These are phyloP conservation scores for Volvariella volvacea DNA, from an alignment of 1,284 basidiomycete species.

Conservation along the genomic window DNA sequence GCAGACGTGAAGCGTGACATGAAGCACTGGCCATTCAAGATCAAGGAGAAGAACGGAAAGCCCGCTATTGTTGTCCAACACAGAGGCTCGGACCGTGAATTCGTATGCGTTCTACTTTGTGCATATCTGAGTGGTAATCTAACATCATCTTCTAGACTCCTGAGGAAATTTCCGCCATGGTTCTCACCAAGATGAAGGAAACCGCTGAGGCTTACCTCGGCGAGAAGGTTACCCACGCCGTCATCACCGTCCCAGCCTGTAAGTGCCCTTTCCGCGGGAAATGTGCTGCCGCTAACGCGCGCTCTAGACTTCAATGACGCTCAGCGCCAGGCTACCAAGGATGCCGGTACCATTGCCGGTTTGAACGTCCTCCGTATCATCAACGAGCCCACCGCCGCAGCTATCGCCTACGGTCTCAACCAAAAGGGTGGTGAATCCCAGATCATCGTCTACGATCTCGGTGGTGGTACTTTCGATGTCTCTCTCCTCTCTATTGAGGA, in stretches of 20 bases:
- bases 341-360: constrained; percentile 95
- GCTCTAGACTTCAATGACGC: constrained; percentile 90
- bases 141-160: constrained; percentile 46
- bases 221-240: constrained; percentile 94
- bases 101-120: constrained; percentile 42
- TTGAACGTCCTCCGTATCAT: constrained; percentile 96
- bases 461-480: constrained; percentile 98
- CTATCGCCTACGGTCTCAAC: constrained; percentile 98
- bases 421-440: constrained; percentile 91
- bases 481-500: constrained; percentile 97
- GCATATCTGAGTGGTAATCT: constrained; percentile 1
- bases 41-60: constrained; percentile 79
- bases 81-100: constrained; percentile 81
- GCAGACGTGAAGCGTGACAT: constrained; percentile 74
- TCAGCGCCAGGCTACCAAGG: constrained; percentile 98
- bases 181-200: constrained; percentile 98
- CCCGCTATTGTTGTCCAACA: constrained; percentile 83
- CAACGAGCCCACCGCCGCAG: constrained; percentile 98
- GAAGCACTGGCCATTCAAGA: constrained; percentile 87
- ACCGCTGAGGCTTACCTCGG: constrained; percentile 98
- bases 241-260: constrained; percentile 97
- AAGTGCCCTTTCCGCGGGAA: constrained; percentile 15
- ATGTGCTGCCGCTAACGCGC: background rate
- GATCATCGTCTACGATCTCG: constrained; percentile 98
- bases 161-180: constrained; percentile 92